Base-by-base conservation (phyloP, 768 basidiomycete genomes). In the Fomitopsis serialis region DNA sequence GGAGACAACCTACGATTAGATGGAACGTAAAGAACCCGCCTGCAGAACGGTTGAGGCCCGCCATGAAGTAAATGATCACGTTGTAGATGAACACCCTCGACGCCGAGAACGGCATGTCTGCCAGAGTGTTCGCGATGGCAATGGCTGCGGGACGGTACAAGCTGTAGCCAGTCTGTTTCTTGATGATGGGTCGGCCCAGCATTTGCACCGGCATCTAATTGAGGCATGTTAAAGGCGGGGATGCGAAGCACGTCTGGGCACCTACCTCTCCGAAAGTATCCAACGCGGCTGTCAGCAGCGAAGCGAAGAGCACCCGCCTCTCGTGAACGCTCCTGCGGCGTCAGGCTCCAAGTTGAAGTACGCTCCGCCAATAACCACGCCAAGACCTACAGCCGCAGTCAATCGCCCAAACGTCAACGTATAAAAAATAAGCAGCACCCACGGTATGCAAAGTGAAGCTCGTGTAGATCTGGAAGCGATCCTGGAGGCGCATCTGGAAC, bases 261-360 rank as follows among this genome's bases (percentile, higher is more conserved):
- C 69, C 24, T 66, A 82, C 78, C 74, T 87, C 89, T 44, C 80
- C 77, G 59, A 89, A 89, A 0, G 86, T 86, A 60, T 89, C 84
- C 50, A 90, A 72, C 63, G 79, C 79, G 44, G 81, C 83, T 0
- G 82, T 79, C 42, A 93, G 67, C 54, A 90, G 67, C 15, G 81
- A 82, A 36, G 77, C 68, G 66, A 94, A 93, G 49, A 95, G 79
- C 27, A 92, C 81, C 88, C 78, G 44, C 90, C 91, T 57, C 92
- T 82, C 23, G 92, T 92, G 71, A 97, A 97, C 0, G 86, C 89
- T 29, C 93, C 93, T 40, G 78, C 77, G 6, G 92, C 81, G 0
- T 87, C 85, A 13, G 77, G 62, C 1, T 90, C 88, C 46, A 87
- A 77, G 45, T 86, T 80, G 62, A 84, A 81, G 73, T 82, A 96